phyloP scores from a whole-genome alignment of 371 early-diverging fungal genomes.

The Blakeslea trispora region DNA sequence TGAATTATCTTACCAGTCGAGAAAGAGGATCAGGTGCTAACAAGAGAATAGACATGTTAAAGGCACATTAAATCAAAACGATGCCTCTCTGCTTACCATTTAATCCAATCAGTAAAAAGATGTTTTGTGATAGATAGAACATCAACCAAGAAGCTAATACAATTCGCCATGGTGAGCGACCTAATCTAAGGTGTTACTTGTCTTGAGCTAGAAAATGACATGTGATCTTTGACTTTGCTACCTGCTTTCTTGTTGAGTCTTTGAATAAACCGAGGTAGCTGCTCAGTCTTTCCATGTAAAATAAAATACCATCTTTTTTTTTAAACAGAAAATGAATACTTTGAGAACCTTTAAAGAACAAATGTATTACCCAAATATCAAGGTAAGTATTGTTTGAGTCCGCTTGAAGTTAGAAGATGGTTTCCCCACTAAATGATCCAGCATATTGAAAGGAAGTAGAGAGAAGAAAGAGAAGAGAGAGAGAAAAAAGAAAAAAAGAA shows the following conservation, averaged over 20 bases:
- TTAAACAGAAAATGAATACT: not conserved
- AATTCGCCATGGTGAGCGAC: conserved; percentile 78
- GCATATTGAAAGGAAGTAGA: conserved; percentile 48
- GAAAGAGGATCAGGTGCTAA: conserved; percentile 74
- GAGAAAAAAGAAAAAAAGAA: not conserved
- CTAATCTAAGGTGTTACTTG: conserved; percentile 27
- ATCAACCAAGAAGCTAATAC: conserved; percentile 69
- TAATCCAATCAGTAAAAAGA: conserved; percentile 56
- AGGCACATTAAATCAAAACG: conserved; percentile 1
- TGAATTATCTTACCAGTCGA: conserved; percentile 47
- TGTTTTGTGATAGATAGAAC: conserved; percentile 63
- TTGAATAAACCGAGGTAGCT: conserved; percentile 28
- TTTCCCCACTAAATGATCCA: conserved; percentile 90
- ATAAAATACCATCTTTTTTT: conserved; percentile 41
- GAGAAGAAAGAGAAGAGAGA: not conserved
- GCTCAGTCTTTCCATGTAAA: conserved; percentile 32
- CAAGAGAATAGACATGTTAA: conserved; percentile 1
- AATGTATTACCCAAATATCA: conserved; percentile 57
- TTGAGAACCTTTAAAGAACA: not conserved
- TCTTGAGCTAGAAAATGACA: too few species aligned
- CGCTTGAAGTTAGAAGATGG: conserved; percentile 92
- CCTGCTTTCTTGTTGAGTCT: conserved; percentile 31
- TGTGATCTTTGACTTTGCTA: conserved; percentile 15
- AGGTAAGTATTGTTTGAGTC: conserved; percentile 69
- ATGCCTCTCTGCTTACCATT: conserved; percentile 46